A percentile compares a stretch with the other conserved stretches of the same genome.
phyloP scores from a whole-genome alignment of 208 protist genomes.

The Blechomonas ayalai region DNA sequence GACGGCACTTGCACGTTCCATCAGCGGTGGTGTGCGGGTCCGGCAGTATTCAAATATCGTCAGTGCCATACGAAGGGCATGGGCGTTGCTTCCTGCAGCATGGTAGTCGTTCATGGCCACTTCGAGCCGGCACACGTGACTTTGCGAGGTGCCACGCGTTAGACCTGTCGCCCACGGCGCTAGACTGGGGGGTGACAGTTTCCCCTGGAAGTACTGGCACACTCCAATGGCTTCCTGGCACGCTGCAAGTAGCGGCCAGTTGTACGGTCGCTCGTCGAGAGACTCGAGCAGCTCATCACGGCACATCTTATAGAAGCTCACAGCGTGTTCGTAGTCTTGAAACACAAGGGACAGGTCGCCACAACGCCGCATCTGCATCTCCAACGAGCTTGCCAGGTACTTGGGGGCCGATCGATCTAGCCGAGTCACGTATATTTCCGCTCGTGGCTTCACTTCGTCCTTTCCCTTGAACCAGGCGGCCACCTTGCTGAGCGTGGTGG shows the following conservation, averaged over 20 bases:
- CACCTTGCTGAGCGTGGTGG: slow-evolving; percentile 73
- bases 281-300: slow-evolving; percentile 63
- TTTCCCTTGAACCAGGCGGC: slow-evolving; percentile 76
- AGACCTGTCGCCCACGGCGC: slow-evolving; percentile 41
- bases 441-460: slow-evolving; percentile 45
- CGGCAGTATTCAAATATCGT: slow-evolving; percentile 64
- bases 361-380: slow-evolving; percentile 81
- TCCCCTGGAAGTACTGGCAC: slow-evolving; percentile 36
- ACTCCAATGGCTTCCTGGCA: slow-evolving; percentile 72
- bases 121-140: slow-evolving; percentile 53
- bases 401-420: slow-evolving; percentile 4
- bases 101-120: slow-evolving; percentile 63
- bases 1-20: slow-evolving; percentile 28
- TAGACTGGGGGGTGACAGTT: slow-evolving; percentile 32
- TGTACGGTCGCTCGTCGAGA: slow-evolving; percentile 48
- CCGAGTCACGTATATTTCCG: slow-evolving; percentile 14
- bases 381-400: slow-evolving; percentile 59
- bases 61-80: slow-evolving; percentile 52
- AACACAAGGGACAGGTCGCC: slow-evolving; percentile 59
- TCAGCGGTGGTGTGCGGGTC: slow-evolving; percentile 39
- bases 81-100: slow-evolving; percentile 17
- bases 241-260: slow-evolving; percentile 54
- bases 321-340: slow-evolving; percentile 53
- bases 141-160: slow-evolving; percentile 20
- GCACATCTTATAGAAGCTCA: slow-evolving; percentile 65